Percentiles rank a stretch among this genome's conserved stretches.
Conservation (phyloP, 768 basidiomycete genomes). For the Clitopilus passeckerianus region DNA sequence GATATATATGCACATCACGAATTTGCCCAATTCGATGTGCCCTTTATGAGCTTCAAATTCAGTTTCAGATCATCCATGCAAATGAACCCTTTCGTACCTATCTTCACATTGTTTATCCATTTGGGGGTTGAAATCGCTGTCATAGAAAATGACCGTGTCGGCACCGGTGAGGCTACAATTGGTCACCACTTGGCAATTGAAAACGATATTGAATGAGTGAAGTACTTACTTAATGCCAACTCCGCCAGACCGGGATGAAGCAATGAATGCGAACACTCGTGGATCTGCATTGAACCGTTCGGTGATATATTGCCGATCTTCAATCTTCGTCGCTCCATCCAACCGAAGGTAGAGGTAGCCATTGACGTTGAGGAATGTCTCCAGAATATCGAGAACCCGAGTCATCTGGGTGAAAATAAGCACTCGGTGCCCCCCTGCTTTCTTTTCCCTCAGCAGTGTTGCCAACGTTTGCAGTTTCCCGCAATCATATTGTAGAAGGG, state of each 20-base stretch:
- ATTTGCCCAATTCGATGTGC: slow-evolving; percentile 99
- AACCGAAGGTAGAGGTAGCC: slow-evolving; percentile 92
- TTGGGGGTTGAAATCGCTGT: slow-evolving; percentile 95
- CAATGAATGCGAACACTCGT: slow-evolving; percentile 85
- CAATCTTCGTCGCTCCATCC: slow-evolving; percentile 93
- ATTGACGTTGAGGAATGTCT: slow-evolving; percentile 88
- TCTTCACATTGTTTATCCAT: slow-evolving; percentile 98
- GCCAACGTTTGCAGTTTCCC: slow-evolving; percentile 89
- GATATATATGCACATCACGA: slow-evolving; percentile 93
- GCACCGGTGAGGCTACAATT: slow-evolving; percentile 68
- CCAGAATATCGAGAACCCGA: slow-evolving; percentile 86
- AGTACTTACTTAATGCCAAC: slow-evolving; percentile 87
- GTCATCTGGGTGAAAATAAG: slow-evolving; percentile 99
- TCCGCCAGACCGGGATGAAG: slow-evolving; percentile 73
- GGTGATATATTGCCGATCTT: slow-evolving; percentile 87
- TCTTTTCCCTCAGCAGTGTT: slow-evolving; percentile 75
- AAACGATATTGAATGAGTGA: slow-evolving; percentile 12
- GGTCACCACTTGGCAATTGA: neutral
- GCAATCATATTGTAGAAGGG: slow-evolving; percentile 90
- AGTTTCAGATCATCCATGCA: neutral
- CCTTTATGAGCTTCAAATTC: slow-evolving; percentile 30
- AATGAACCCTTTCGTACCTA: slow-evolving; percentile 38
- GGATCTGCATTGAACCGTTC: slow-evolving; percentile 82
- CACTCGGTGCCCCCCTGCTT: slow-evolving; percentile 82
- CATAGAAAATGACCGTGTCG: slow-evolving; percentile 96